phyloP scores from a whole-genome alignment of 176 grass and related monocot genomes.

The Pharus latifolius region DNA sequence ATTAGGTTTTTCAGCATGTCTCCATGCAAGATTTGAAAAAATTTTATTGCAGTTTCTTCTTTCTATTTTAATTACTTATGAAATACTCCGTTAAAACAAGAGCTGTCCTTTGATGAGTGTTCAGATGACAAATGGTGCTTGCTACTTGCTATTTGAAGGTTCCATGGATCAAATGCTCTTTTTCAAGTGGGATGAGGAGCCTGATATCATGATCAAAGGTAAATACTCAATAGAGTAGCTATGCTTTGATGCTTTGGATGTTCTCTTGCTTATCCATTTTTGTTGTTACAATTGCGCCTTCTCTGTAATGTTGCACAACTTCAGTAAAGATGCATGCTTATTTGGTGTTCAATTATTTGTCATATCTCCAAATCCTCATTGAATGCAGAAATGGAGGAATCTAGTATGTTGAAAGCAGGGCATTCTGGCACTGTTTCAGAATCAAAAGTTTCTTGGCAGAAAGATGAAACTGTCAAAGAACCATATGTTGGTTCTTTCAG shows the following conservation, averaged over 20 bases:
- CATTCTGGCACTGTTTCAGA: conserved; percentile 10
- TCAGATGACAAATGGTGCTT: conserved; percentile 64
- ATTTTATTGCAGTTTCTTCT: conserved; percentile 1
- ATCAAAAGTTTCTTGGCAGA: conserved; percentile 37
- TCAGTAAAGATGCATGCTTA: neutral
- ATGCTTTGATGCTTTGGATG: neutral
- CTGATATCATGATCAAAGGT: conserved; percentile 42
- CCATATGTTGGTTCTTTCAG: conserved; percentile 53
- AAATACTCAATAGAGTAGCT: conserved; percentile 6
- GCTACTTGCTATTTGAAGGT: conserved; percentile 64
- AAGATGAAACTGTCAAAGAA: conserved; percentile 38
- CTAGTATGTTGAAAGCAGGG: conserved; percentile 2
- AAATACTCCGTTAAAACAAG: conserved; percentile 28
- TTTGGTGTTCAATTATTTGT: neutral
- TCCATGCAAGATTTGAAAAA: neutral
- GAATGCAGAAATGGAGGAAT: conserved; percentile 38
- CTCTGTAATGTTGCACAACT: neutral
- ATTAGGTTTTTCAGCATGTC: neutral
- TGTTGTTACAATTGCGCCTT: neutral
- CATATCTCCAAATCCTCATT: neutral
- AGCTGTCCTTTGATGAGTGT: conserved; percentile 28
- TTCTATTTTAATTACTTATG: neutral
- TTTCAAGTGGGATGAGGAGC: conserved; percentile 30
- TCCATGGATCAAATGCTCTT: conserved; percentile 28
- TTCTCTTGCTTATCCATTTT: neutral